These are phyloP conservation scores for Xylaria castorea DNA, from an alignment of 495 filamentous ascomycete genomes.

Conservation along the genomic window DNA sequence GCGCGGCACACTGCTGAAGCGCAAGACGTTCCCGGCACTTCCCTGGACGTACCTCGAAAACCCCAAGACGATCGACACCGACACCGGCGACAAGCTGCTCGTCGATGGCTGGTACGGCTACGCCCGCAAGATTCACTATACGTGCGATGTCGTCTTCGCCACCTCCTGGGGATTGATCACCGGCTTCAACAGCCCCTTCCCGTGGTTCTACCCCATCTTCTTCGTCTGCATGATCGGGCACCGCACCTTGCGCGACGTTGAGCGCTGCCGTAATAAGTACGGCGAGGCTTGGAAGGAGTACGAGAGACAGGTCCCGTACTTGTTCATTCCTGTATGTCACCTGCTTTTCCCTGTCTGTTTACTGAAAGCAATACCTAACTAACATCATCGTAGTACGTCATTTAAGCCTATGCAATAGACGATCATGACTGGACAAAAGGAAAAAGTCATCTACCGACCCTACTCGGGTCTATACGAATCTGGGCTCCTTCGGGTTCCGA, in stretches of 20 bases:
- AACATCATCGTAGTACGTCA: slow-evolving; percentile 33
- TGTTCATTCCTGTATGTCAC: slow-evolving; percentile 91
- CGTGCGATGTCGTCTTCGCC: slow-evolving; percentile 87
- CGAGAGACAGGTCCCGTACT: slow-evolving; percentile 83
- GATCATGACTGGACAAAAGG: background rate
- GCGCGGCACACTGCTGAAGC: slow-evolving; percentile 71
- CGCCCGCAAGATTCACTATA: slow-evolving; percentile 95
- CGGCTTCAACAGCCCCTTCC: slow-evolving; percentile 78
- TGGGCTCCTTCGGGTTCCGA: background rate
- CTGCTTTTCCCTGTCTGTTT: background rate
- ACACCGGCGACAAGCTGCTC: slow-evolving; percentile 80
- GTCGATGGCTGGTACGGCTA: slow-evolving; percentile 93
- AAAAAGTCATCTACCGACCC: background rate
- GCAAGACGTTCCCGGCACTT: slow-evolving; percentile 90
- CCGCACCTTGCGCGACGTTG: slow-evolving; percentile 83
- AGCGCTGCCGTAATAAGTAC: slow-evolving; percentile 85
- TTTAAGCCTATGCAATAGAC: slow-evolving; percentile 22
- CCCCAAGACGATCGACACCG: slow-evolving; percentile 82
- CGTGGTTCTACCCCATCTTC: slow-evolving; percentile 97
- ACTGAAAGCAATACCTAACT: background rate
- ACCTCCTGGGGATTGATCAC: slow-evolving; percentile 64
- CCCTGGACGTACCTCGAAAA: slow-evolving; percentile 89
- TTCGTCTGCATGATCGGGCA: slow-evolving; percentile 92
- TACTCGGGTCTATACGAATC: background rate
- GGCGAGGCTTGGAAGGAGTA: slow-evolving; percentile 93